Evolutionary conservation across 441 rosid genomes (phyloP).

Genomic region (Populus trichocarpa): DNA sequence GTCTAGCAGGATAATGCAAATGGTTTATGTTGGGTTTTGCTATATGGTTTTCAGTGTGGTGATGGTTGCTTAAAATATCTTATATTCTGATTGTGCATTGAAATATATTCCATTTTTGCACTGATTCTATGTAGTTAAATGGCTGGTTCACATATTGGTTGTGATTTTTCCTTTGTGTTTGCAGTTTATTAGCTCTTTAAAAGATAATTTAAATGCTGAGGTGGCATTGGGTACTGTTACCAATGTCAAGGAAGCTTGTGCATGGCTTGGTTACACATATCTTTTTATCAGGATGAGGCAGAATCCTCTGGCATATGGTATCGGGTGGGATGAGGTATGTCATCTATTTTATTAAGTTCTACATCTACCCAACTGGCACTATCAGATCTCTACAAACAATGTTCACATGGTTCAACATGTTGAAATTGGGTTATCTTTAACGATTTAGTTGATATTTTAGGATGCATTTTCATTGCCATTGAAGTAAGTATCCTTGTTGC

Average conservation of each 20-base stretch:
- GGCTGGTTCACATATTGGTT: not conserved
- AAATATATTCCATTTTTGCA: not conserved
- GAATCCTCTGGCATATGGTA: conserved; percentile 97
- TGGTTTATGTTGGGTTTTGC: not conserved
- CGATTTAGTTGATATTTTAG: too few relatives aligned
- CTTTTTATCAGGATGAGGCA: conserved; percentile 95
- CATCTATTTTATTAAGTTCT: not conserved
- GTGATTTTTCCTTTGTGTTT: conserved; percentile 21
- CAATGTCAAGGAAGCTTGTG: conserved; percentile 98
- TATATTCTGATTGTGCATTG: not conserved
- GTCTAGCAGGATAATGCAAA: not conserved
- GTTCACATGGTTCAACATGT: not conserved
- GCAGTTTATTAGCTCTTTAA: conserved; percentile 95
- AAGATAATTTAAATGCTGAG: conserved; percentile 96
- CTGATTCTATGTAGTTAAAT: not conserved
- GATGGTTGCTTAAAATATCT: not conserved
- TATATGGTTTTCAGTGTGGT: not conserved
- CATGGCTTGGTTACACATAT: conserved; percentile 99
- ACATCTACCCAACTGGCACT: not conserved
- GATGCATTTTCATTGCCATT: not conserved
- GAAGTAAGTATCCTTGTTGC: not conserved
- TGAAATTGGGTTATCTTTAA: not conserved
- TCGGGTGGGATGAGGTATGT: conserved; percentile 99
- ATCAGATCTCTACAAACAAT: conserved; percentile 4
- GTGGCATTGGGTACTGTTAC: conserved; percentile 99